Conservation (phyloP, 208 protist genomes). For the Wallacemonas sp. region DNA sequence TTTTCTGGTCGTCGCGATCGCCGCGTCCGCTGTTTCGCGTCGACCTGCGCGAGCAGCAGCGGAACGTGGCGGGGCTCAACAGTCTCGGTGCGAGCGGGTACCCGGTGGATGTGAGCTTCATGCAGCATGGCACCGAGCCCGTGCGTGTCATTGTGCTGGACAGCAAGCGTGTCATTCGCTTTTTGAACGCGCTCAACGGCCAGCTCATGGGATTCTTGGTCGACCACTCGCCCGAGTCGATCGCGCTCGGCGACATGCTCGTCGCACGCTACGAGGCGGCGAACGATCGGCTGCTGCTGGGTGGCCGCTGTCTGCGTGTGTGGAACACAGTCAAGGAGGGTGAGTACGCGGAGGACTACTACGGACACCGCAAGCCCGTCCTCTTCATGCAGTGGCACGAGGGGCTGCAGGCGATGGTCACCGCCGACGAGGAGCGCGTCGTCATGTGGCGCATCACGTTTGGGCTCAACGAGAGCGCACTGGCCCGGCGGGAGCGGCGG, state of each 20-base stretch:
- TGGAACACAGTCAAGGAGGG: slow-evolving; percentile 61
- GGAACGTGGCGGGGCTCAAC: slow-evolving; percentile 16
- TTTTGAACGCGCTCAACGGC: slow-evolving; percentile 64
- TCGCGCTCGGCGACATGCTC: slow-evolving; percentile 52
- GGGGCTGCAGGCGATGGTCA: slow-evolving; percentile 54
- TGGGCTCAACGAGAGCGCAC: slow-evolving; percentile 11
- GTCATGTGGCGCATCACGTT: slow-evolving; percentile 63
- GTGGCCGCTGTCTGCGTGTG: slow-evolving; percentile 58
- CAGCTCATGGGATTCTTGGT: slow-evolving; percentile 43
- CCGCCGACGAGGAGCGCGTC: slow-evolving; percentile 69
- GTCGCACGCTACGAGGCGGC: slow-evolving; percentile 67
- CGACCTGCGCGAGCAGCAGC: slow-evolving; percentile 55
- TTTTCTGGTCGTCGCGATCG: slow-evolving; percentile 64
- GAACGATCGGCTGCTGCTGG: slow-evolving; percentile 73
- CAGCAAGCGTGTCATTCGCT: slow-evolving; percentile 67
- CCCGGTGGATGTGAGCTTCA: slow-evolving; percentile 77
- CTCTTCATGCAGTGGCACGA: slow-evolving; percentile 52
- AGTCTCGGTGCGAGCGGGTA: slow-evolving; percentile 50
- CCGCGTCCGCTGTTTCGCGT: slow-evolving; percentile 46
- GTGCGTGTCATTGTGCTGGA: slow-evolving; percentile 72
- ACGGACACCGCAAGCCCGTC: slow-evolving; percentile 63
- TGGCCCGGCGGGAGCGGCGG: slow-evolving; percentile 6
- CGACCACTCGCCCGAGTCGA: slow-evolving; percentile 45
- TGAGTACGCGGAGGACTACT: slow-evolving; percentile 52
- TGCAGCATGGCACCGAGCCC: slow-evolving; percentile 30